phyloP scores from a whole-genome alignment of 129 eudicot genomes.

The Flaveria trinervia region DNA sequence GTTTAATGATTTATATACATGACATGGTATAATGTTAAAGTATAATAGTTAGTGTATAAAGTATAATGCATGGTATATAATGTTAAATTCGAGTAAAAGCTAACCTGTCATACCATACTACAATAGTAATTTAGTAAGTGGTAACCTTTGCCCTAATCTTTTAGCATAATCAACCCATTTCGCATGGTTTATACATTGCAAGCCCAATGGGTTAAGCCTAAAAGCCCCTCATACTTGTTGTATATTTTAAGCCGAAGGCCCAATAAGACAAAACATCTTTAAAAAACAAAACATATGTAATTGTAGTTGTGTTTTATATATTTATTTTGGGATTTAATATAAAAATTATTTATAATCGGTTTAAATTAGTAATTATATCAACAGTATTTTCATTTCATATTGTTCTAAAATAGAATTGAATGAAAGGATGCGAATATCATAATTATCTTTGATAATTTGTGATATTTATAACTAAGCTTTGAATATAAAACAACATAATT shows the following conservation, averaged over 20 bases:
- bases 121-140: too few species aligned
- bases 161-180: too few species aligned
- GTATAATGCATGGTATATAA: too few species aligned
- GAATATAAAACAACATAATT: not conserved
- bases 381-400: not conserved
- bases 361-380: not conserved
- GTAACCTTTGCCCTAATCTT: too few species aligned
- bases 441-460: not conserved
- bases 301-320: not conserved
- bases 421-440: not conserved
- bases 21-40: too few species aligned
- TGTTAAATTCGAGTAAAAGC: too few species aligned
- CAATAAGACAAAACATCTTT: not conserved
- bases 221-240: not conserved
- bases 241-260: not conserved
- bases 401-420: not conserved
- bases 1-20: too few species aligned
- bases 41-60: too few species aligned
- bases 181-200: not conserved
- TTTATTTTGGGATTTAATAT: not conserved
- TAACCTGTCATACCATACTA: too few species aligned
- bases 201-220: not conserved
- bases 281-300: not conserved
- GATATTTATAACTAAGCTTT: not conserved
- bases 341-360: not conserved